Evolutionary conservation across 805 yeast species (phyloP).

Genomic region (Teunomyces tritomae): DNA sequence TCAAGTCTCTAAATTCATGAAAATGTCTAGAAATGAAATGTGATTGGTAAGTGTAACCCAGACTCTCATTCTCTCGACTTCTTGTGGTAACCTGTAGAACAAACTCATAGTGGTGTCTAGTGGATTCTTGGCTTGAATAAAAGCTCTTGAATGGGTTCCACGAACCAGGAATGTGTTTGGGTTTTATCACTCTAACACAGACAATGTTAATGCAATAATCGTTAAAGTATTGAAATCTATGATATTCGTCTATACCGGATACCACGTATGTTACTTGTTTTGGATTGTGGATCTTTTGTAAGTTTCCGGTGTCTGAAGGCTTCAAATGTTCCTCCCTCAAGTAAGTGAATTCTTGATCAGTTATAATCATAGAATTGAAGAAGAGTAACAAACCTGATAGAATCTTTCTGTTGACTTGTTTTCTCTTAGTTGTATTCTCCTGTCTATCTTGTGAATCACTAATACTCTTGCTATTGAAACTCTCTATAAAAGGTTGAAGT

Average conservation of each 20-base stretch:
- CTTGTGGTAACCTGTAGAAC: slow-evolving; percentile 43
- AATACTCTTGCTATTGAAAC: slow-evolving; percentile 68
- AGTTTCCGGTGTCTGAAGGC: slow-evolving; percentile 35
- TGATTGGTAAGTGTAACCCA: slow-evolving; percentile 14
- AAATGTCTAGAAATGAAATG: slow-evolving; percentile 62
- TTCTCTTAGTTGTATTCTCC: slow-evolving; percentile 61
- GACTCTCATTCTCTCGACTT: slow-evolving; percentile 16
- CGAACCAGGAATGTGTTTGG: slow-evolving; percentile 6
- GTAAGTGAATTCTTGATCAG: slow-evolving; percentile 55
- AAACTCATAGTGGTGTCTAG: slow-evolving; percentile 41
- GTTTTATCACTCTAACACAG: slow-evolving; percentile 49
- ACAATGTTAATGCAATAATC: slow-evolving; percentile 65
- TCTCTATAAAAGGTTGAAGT: slow-evolving; percentile 79
- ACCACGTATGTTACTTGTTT: neutral
- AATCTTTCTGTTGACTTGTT: slow-evolving; percentile 59
- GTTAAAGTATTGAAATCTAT: slow-evolving; percentile 42
- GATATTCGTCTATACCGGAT: slow-evolving; percentile 12
- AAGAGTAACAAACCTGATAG: slow-evolving; percentile 61
- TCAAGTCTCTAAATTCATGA: slow-evolving; percentile 62
- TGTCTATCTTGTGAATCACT: slow-evolving; percentile 74
- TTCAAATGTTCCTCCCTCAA: slow-evolving; percentile 29
- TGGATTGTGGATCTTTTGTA: slow-evolving; percentile 25
- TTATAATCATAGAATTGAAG: slow-evolving; percentile 71
- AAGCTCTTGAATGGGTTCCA: slow-evolving; percentile 17
- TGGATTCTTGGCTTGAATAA: neutral